Evolutionary conservation across 495 filamentous ascomycete genomes (phyloP).

Genomic region (Daldinia vernicosa): DNA sequence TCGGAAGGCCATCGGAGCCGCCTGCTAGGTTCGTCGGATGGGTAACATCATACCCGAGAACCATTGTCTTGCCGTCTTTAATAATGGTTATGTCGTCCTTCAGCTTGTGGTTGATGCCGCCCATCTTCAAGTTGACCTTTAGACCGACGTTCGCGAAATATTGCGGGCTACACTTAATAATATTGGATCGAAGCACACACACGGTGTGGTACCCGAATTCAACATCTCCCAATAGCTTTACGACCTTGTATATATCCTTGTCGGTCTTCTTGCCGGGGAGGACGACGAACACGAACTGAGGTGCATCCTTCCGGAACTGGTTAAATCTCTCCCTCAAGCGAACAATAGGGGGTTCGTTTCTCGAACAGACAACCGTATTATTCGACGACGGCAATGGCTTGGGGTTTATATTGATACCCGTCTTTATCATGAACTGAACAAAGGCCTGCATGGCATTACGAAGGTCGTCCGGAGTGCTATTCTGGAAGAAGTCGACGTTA

Average conservation of each 20-base stretch:
- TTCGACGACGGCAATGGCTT: not conserved
- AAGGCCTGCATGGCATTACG: constrained; percentile 44
- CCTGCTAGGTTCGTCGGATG: constrained; percentile 80
- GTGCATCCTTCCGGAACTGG: constrained; percentile 35
- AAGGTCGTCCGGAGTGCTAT: not conserved
- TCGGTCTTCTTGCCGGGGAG: constrained; percentile 59
- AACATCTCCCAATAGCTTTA: constrained; percentile 75
- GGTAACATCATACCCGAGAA: constrained; percentile 87
- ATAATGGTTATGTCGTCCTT: constrained; percentile 62
- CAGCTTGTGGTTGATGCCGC: constrained; percentile 78
- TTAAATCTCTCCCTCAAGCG: constrained; percentile 33
- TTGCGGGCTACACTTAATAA: constrained; percentile 53
- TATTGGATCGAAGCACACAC: constrained; percentile 64
- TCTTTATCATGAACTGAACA: constrained; percentile 46
- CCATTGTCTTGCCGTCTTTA: constrained; percentile 69
- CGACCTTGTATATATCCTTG: constrained; percentile 65
- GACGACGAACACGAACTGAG: constrained; percentile 69
- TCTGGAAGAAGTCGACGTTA: constrained; percentile 26
- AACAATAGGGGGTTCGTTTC: not conserved
- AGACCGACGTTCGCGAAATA: constrained; percentile 80
- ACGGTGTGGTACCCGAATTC: constrained; percentile 71
- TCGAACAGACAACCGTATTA: not conserved
- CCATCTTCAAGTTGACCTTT: constrained; percentile 88
- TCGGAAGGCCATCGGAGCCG: constrained; percentile 62
- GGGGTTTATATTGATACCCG: no score